Conservation (phyloP, 2,329 filamentous ascomycete species). For the Teratosphaeriaceae sp. region DNA sequence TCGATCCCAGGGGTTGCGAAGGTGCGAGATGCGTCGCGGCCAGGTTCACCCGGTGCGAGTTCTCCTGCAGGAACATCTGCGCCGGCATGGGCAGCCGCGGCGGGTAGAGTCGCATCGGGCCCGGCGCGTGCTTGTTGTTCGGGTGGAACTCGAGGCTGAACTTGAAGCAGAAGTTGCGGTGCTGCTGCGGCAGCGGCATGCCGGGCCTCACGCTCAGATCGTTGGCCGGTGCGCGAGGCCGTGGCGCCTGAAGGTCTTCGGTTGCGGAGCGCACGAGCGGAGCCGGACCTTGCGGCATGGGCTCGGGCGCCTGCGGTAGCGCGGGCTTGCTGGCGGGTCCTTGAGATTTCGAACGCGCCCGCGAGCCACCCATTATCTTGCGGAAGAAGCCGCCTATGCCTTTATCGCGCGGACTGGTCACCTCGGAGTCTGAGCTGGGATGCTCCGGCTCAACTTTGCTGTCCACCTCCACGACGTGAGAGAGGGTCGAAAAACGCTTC, state of each 20-base stretch:
- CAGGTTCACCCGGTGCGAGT: conserved; percentile 13
- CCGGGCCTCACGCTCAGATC: conserved; percentile 1
- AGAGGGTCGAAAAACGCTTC: conserved; percentile 29
- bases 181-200: conserved; percentile 17
- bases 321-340: conserved; percentile 8
- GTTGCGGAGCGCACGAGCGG: conserved; percentile 1
- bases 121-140: conserved; percentile 48
- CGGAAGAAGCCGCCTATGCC: conserved; percentile 29
- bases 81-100: conserved; percentile 66
- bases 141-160: conserved; percentile 66
- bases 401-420: conserved; percentile 14
- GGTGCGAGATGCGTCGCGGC: conserved; percentile 2
- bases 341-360: conserved; percentile 19
- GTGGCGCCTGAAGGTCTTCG: conserved; percentile 1
- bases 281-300: conserved; percentile 5
- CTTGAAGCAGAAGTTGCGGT: conserved; percentile 60
- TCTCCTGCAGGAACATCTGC: conserved; percentile 54
- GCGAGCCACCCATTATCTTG: conserved; percentile 28
- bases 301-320: neutral
- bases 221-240: conserved; percentile 8
- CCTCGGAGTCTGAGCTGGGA: conserved; percentile 20
- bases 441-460: conserved; percentile 22
- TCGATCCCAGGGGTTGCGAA: conserved; percentile 31
- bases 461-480: conserved; percentile 22
- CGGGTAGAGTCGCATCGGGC: conserved; percentile 57